These are phyloP conservation scores for Mariannaea sp. DNA, from an alignment of 2,329 filamentous ascomycete genomes.

Conservation along the genomic window DNA sequence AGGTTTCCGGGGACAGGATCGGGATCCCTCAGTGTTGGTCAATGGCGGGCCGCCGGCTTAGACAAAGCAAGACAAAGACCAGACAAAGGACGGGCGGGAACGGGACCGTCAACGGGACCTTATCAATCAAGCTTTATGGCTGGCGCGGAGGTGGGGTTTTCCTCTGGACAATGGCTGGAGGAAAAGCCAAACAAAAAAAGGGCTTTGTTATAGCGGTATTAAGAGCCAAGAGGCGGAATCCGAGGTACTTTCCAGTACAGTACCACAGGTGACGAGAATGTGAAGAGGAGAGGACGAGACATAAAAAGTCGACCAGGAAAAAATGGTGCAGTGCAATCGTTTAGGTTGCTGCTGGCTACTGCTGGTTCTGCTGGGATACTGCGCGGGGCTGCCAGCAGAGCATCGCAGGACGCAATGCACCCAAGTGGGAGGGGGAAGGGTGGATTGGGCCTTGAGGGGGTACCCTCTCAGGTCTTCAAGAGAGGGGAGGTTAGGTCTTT, in stretches of 20 bases:
- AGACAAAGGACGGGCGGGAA: slow-evolving; percentile 13
- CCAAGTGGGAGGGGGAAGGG: slow-evolving; percentile 33
- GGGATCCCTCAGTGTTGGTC: not conserved
- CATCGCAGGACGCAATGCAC: slow-evolving; percentile 42
- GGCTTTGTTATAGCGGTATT: slow-evolving; percentile 14
- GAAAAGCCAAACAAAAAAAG: slow-evolving; percentile 27
- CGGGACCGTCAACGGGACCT: slow-evolving; percentile 30
- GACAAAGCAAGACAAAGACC: slow-evolving; percentile 6
- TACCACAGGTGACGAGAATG: slow-evolving; percentile 22
- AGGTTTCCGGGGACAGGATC: slow-evolving; percentile 10
- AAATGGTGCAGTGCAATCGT: slow-evolving; percentile 28
- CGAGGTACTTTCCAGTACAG: slow-evolving; percentile 17
- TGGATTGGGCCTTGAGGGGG: slow-evolving; percentile 27
- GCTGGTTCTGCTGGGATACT: slow-evolving; percentile 35
- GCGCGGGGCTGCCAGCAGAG: slow-evolving; percentile 42
- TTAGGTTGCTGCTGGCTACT: slow-evolving; percentile 30
- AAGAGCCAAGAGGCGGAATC: slow-evolving; percentile 8
- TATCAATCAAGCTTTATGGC: slow-evolving; percentile 36
- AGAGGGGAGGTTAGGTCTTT: slow-evolving; percentile 6
- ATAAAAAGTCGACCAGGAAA: slow-evolving; percentile 33
- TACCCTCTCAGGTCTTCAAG: slow-evolving; percentile 26
- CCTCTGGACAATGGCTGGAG: slow-evolving; percentile 15
- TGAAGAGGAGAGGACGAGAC: slow-evolving; percentile 25
- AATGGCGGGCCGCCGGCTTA: slow-evolving; percentile 17
- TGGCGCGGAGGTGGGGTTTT: slow-evolving; percentile 39